These are phyloP conservation scores for Lentinula raphanica DNA, from an alignment of 768 basidiomycete species.

Conservation along the genomic window DNA sequence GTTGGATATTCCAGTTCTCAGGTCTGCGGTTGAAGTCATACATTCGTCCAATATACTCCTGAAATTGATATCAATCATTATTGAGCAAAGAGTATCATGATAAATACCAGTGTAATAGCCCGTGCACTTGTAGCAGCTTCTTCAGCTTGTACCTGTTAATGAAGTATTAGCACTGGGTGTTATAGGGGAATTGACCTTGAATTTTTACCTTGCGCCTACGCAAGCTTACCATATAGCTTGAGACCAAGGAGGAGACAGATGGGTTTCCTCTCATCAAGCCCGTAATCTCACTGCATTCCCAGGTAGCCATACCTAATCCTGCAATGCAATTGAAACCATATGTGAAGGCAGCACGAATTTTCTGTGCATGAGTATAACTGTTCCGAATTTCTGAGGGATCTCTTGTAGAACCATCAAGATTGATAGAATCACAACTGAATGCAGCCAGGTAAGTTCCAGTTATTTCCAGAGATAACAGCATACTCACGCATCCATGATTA, in stretches of 20 bases:
- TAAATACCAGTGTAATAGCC: constrained; percentile 22
- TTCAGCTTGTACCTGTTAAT: constrained; percentile 14
- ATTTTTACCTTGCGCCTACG: constrained; percentile 21
- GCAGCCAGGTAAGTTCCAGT: not conserved
- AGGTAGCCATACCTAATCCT: constrained; percentile 21
- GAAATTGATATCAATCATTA: not conserved
- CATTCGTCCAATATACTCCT: constrained; percentile 20
- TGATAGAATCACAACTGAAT: constrained; percentile 22
- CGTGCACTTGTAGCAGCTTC: constrained; percentile 21
- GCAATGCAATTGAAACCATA: constrained; percentile 23
- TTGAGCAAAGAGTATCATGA: too few species aligned
- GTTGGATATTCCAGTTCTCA: constrained; percentile 15
- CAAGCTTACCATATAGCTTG: constrained; percentile 24
- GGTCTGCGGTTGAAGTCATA: constrained; percentile 21
- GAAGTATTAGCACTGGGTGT: too few species aligned
- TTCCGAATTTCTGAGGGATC: constrained; percentile 2
- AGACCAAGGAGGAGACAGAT: constrained; percentile 20
- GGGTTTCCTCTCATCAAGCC: constrained; percentile 24
- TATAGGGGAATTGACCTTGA: not conserved
- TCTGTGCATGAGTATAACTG: constrained; percentile 30
- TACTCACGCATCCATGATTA: constrained; percentile 24
- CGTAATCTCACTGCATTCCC: constrained; percentile 21
- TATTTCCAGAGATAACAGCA: not conserved
- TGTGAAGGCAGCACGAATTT: constrained; percentile 28
- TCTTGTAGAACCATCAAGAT: constrained; percentile 17